Base-by-base conservation (phyloP, 306 rosid genomes). In the Pyrus betulifolia region DNA sequence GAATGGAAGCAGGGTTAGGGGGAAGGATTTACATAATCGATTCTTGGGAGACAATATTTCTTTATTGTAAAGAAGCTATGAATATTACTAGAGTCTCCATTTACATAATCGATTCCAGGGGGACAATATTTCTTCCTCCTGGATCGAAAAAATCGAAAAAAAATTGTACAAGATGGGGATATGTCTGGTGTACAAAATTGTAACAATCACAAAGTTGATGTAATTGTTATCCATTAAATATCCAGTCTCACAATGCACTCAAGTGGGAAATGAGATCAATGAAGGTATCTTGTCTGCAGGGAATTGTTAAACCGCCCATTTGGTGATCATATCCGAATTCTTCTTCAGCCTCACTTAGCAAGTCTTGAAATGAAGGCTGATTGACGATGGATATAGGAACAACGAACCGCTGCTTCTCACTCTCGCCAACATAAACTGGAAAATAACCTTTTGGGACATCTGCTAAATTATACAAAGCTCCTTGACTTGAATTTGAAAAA, bases 391-490 rank as follows among this genome's bases (percentile, higher is more conserved):
- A 58, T 14, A 79, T 38, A 67, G 86, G 81, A 49, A 83, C 68
- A 31, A 79, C 69, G 42, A 75, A 67, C 11, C 83, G 74, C 74
- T 85, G 75, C 86, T 67, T 81, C 23, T 83, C 57, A 0, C 8
- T 55, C 55, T 85, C 87, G 46, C 87, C 87, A 75, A 76, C 91
- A 74, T 86, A 87, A 0, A 88, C 87, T 5, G 87, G 82, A 63
- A 84, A 30, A 55, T 63, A 80, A 12, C 90, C 89, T 66, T 82
- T 86, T 60, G 88, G 90, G 31, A 85, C 81, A 35, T 83, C 63
- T 23, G 15, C 62, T 14, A 42, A 17, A 7, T 6, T 28, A 12
- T 2, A 12, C 61, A 70, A 70, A 44, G 22, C 46, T 69, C 28
- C 70, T 69, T 21, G 27, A 17, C 27, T 64, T 31, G 71, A 18